Percentiles rank a stretch among this genome's conserved stretches.
Evolutionary conservation across 345 rosid genomes (phyloP).

Genomic region (Corymbia maculata): DNA sequence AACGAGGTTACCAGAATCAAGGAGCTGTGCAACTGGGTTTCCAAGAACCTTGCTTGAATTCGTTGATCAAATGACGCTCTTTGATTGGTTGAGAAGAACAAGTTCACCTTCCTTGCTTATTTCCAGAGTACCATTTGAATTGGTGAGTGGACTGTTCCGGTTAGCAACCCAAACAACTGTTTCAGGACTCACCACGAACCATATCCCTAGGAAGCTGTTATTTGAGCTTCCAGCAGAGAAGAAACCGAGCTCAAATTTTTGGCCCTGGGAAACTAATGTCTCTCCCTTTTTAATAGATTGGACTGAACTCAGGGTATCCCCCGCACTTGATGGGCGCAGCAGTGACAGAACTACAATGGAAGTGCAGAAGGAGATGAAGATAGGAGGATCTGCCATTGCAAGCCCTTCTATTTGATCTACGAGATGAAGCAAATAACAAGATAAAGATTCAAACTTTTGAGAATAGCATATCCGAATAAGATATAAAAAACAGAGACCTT

Average conservation of each 20-base stretch:
- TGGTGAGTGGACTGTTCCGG: slow-evolving; percentile 10
- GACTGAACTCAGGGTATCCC: not conserved
- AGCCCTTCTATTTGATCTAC: not conserved
- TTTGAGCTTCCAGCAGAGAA: slow-evolving; percentile 1
- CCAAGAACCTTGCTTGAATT: not conserved
- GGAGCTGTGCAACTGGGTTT: slow-evolving; percentile 11
- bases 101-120: slow-evolving; percentile 3
- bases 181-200: slow-evolving; percentile 8
- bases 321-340: not conserved
- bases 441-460: not conserved
- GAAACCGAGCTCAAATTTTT: slow-evolving; percentile 5
- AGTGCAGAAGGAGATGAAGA: not conserved
- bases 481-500: not conserved
- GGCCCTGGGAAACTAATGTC: not conserved
- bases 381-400: not conserved
- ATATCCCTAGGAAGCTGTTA: slow-evolving; percentile 21
- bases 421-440: slow-evolving; percentile 13
- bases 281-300: not conserved
- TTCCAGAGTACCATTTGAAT: slow-evolving; percentile 1
- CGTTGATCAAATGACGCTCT: slow-evolving; percentile 5
- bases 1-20: slow-evolving; percentile 28
- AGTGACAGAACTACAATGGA: not conserved
- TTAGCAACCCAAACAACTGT: slow-evolving; percentile 32
- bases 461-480: not conserved
- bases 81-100: not conserved